Evolutionary conservation across 129 eudicot species (phyloP).

Genomic region (Rutidosis leptorrhynchoides): DNA sequence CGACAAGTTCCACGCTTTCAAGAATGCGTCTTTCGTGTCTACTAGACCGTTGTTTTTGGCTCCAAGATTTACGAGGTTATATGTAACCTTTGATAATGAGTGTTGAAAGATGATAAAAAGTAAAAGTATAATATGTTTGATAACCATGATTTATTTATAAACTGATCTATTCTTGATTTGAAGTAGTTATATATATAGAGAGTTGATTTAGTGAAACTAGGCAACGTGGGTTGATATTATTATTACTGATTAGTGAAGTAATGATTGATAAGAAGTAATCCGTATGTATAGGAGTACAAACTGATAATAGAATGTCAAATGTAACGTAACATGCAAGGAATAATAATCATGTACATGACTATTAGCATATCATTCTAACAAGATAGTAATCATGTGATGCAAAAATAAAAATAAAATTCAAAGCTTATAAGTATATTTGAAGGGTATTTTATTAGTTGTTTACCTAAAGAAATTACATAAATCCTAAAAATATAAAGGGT

Average conservation of each 20-base stretch:
- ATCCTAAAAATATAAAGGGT: no score
- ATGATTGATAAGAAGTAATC: constrained; percentile 26
- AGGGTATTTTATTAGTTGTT: no score
- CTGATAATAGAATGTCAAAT: constrained; percentile 12
- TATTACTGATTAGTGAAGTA: background rate
- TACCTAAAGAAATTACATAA: no score
- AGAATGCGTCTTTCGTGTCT: constrained; percentile 28
- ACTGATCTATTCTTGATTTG: background rate
- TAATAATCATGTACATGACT: constrained; percentile 9
- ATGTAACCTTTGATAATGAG: constrained; percentile 27
- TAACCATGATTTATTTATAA: background rate
- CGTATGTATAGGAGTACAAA: constrained; percentile 21
- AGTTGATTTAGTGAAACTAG: constrained; percentile 11
- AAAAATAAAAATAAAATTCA: no score
- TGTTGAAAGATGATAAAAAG: constrained; percentile 6
- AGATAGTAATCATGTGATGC: no score
- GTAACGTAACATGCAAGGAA: constrained; percentile 23
- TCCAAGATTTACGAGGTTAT: constrained; percentile 26
- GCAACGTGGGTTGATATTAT: background rate
- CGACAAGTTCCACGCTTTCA: constrained; percentile 26
- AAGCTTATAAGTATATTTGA: no score
- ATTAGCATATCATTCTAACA: background rate
- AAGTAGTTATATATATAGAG: constrained; percentile 16
- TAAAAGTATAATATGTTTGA: constrained; percentile 14
- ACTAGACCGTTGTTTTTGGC: constrained; percentile 22